Evolutionary conservation across 768 basidiomycete genomes (phyloP).

Genomic region (Hericium alpestre): DNA sequence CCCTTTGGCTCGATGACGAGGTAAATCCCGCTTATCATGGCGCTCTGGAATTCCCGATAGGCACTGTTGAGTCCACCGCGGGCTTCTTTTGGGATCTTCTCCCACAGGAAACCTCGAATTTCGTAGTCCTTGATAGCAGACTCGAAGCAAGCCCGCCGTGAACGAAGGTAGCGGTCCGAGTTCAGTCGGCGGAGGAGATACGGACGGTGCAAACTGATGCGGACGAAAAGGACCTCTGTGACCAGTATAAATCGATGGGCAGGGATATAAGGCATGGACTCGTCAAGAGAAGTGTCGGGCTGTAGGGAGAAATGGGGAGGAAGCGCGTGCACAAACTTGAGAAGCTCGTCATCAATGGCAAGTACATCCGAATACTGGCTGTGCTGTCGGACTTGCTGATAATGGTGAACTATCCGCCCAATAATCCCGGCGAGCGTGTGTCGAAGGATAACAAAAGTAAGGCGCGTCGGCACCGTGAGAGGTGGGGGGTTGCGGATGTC

Average conservation of each 20-base stretch:
- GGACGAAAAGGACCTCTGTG: slow-evolving; percentile 81
- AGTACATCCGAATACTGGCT: slow-evolving; percentile 80
- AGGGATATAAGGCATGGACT: slow-evolving; percentile 52
- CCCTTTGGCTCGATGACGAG: slow-evolving; percentile 72
- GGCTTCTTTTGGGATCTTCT: slow-evolving; percentile 49
- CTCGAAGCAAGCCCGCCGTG: slow-evolving; percentile 81
- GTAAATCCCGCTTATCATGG: slow-evolving; percentile 85
- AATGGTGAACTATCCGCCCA: slow-evolving; percentile 86
- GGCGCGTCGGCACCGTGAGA: slow-evolving; percentile 62
- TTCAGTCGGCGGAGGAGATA: slow-evolving; percentile 74
- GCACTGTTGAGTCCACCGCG: slow-evolving; percentile 68
- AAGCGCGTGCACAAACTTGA: slow-evolving; percentile 62
- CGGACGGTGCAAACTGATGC: slow-evolving; percentile 77
- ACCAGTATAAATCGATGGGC: slow-evolving; percentile 82
- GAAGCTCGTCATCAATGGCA: slow-evolving; percentile 71
- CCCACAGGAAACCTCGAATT: slow-evolving; percentile 60
- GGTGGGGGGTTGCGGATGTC: slow-evolving; percentile 41
- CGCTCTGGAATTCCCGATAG: slow-evolving; percentile 80
- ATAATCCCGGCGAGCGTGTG: slow-evolving; percentile 77
- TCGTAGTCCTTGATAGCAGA: slow-evolving; percentile 82
- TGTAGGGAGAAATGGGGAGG: slow-evolving; percentile 72
- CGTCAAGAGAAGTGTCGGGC: slow-evolving; percentile 71
- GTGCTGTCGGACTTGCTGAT: slow-evolving; percentile 71
- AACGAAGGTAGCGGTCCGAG: slow-evolving; percentile 73
- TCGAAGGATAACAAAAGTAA: slow-evolving; percentile 83